These are phyloP conservation scores for Eimeria nieschulzi DNA, from an alignment of 169 alveolate species.

Conservation along the genomic window DNA sequence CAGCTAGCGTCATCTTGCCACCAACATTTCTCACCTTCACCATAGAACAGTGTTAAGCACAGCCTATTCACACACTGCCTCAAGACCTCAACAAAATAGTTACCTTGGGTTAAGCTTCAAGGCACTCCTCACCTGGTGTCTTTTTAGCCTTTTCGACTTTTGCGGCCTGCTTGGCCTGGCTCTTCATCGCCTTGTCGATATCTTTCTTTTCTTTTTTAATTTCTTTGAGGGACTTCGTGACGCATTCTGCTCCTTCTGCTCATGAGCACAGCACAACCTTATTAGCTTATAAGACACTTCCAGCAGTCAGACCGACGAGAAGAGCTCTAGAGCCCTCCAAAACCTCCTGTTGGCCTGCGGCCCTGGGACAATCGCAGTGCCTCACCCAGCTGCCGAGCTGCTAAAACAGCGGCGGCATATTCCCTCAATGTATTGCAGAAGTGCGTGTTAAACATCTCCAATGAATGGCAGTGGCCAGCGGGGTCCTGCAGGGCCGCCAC, in stretches of 20 bases:
- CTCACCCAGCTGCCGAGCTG: slow-evolving; percentile 13
- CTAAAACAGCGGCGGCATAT: slow-evolving; percentile 26
- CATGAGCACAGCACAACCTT: background rate
- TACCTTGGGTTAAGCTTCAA: no score
- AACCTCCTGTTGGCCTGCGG: background rate
- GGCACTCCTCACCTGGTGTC: no score
- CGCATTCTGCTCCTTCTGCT: slow-evolving; percentile 15
- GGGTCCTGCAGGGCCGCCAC: slow-evolving; percentile 28
- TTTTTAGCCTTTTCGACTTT: background rate
- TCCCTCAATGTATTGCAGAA: slow-evolving; percentile 26
- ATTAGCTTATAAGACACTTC: background rate
- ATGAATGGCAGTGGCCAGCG: background rate
- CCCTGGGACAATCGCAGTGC: background rate
- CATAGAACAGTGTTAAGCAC: no score
- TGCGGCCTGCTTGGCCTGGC: background rate
- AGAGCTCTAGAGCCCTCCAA: background rate
- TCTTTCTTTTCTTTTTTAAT: background rate
- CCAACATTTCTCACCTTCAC: no score
- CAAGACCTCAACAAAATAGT: no score
- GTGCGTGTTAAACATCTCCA: background rate
- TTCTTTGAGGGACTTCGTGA: background rate
- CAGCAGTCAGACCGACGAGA: background rate
- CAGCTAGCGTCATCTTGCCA: no score
- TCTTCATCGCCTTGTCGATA: background rate
- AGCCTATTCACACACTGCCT: no score